Conservation (phyloP, 2,329 filamentous ascomycete species). For the Ophiostoma triangulosporum region DNA sequence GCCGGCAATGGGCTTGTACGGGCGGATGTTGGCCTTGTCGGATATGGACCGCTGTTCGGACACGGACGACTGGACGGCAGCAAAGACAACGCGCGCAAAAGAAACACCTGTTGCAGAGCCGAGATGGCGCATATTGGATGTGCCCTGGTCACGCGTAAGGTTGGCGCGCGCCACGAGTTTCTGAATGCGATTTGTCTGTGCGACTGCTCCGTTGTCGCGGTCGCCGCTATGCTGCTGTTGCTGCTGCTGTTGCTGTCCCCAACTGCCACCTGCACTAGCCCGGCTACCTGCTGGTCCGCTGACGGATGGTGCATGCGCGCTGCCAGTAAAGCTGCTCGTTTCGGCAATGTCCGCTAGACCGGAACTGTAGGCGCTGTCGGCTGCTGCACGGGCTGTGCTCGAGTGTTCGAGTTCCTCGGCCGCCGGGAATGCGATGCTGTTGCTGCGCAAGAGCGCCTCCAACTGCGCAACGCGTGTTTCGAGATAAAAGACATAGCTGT, state of each 20-base stretch:
- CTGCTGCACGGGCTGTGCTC: conserved; percentile 9
- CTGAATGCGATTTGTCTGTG: conserved; percentile 40
- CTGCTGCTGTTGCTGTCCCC: background rate
- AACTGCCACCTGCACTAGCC: background rate
- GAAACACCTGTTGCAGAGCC: conserved; percentile 84
- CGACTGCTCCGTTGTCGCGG: conserved; percentile 35
- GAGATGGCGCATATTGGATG: conserved; percentile 66
- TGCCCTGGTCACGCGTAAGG: conserved; percentile 23
- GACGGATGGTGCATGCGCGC: background rate
- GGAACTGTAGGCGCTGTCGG: conserved; percentile 6
- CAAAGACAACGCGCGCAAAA: conserved; percentile 87
- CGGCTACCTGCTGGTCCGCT: background rate
- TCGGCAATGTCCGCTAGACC: conserved; percentile 8
- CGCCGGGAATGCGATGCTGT: conserved; percentile 59
- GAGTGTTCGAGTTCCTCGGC: conserved; percentile 52
- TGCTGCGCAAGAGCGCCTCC: conserved; percentile 57
- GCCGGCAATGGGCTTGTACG: conserved; percentile 40
- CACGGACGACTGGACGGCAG: conserved; percentile 67
- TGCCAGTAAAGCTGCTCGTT: background rate
- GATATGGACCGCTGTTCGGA: conserved; percentile 52
- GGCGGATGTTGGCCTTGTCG: conserved; percentile 48
- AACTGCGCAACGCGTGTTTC: conserved; percentile 77
- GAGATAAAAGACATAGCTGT: conserved; percentile 84
- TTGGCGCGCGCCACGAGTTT: conserved; percentile 20
- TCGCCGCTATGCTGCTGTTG: background rate